Base-by-base conservation (phyloP, 768 basidiomycete genomes). In the Kwoniella sp. region DNA sequence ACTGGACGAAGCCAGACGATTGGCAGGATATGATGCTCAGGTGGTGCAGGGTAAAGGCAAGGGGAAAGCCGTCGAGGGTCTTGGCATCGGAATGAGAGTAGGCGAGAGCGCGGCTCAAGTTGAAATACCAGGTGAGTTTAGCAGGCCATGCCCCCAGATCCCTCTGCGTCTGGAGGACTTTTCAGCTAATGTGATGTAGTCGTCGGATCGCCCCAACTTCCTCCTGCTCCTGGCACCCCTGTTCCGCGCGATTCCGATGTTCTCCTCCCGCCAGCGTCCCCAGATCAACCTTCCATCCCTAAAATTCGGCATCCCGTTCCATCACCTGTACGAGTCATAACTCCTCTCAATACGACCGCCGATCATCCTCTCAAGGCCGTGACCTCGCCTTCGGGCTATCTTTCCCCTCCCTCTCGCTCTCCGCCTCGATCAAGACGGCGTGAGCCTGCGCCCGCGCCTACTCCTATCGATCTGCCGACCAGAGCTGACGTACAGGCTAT, bases 401-500 rank as follows among this genome's bases (percentile, higher is more conserved):
- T 81, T 8, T 79, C 79, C 2, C 78, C 79, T 12, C 78, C 78
- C 34, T 63, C 67, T 22, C 59, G 67, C 12, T 76, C 74, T 2
- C 74, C 74, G 0, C 68, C 67, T 11, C 58, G 70, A 4, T 34
- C 51, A 26, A 51, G 57, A 13, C 30, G 29, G 3, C 69, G 65
- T 20, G 67, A 70, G 23, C 62, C 69, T 7, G 20, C 68, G 9
- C 79, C 79, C 9, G 70, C 73, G 2, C 74, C 77, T 20, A 64
- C 66, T 1, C 70, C 76, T 4, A 66, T 81, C 26, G 80, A 82
- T 58, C 66, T 82, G 4, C 81, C 81, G 1, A 82, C 80, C 12
- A 75, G 81, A 1, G 78, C 81, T 1, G 81, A 82, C 53, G 75
- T 82, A 1, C 78, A 81, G 61, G 80, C 81, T 23, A 76, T 76